These are phyloP conservation scores for Tulasnella sp. DNA, from an alignment of 768 basidiomycete species.

Conservation along the genomic window DNA sequence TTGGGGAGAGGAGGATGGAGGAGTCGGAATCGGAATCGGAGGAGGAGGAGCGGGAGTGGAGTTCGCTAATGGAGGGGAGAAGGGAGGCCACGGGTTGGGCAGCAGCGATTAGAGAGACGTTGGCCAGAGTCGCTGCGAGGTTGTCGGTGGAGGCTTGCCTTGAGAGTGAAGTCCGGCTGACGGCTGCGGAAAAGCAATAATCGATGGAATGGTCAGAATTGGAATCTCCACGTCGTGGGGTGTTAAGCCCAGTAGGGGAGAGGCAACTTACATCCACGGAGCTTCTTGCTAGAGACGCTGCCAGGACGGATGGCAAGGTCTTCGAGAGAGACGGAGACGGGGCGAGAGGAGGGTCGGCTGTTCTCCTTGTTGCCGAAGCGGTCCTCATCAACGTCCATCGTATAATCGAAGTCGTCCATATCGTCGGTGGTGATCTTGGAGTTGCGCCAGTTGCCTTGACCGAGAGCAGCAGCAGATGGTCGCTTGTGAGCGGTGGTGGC, in stretches of 20 bases:
- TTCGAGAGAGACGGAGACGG: constrained; percentile 12
- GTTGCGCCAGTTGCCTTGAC: neutral
- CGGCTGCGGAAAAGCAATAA: constrained; percentile 1
- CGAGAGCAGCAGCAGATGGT: neutral
- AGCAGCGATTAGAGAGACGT: constrained; percentile 3
- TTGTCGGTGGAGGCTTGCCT: constrained; percentile 2
- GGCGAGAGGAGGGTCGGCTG: neutral
- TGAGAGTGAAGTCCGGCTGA: constrained; percentile 7
- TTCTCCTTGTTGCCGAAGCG: constrained; percentile 11
- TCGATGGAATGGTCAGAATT: neutral
- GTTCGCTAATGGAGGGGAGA: constrained; percentile 3
- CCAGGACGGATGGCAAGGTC: constrained; percentile 7
- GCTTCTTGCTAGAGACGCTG: neutral
- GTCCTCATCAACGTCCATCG: constrained; percentile 1
- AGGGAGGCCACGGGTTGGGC: neutral
- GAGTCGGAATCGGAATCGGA: neutral
- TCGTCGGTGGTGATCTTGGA: neutral
- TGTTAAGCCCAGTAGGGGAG: neutral
- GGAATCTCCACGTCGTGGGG: neutral
- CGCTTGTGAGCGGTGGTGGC: constrained; percentile 6
- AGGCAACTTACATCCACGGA: neutral
- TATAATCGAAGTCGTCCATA: neutral
- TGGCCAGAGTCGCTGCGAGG: neutral
- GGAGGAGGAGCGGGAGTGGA: neutral
- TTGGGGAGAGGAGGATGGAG: neutral